These are phyloP conservation scores for Penicillium cosmopolitanum DNA, from an alignment of 495 filamentous ascomycete genomes.

Conservation along the genomic window DNA sequence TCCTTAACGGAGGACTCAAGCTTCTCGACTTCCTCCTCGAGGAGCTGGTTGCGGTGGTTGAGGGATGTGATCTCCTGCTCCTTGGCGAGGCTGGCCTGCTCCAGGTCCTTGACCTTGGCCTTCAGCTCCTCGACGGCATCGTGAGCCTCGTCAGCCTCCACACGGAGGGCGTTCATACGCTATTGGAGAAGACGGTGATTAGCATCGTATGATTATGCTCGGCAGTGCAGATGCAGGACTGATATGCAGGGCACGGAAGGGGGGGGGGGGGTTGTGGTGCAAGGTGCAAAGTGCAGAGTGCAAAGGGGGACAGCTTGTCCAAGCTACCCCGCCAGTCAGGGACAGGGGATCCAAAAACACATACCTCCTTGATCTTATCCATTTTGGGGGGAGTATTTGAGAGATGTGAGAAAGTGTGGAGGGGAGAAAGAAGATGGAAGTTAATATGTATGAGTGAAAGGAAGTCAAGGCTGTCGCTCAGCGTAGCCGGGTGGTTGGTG, in stretches of 20 bases:
- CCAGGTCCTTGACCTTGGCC: conserved; percentile 80
- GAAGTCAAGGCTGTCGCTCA: conserved; percentile 46
- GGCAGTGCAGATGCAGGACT: conserved; percentile 15
- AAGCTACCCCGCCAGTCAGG: conserved; percentile 52
- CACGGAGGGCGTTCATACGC: conserved; percentile 92
- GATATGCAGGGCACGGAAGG: conserved; percentile 23
- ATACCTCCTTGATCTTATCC: conserved; percentile 79
- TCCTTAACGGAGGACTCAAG: conserved; percentile 76
- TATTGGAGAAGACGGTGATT: conserved; percentile 38
- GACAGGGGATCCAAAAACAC: conserved; percentile 39
- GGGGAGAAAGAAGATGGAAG: conserved; percentile 9
- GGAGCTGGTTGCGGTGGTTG: conserved; percentile 83
- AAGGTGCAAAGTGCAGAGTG: not conserved
- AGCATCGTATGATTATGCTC: conserved; percentile 18
- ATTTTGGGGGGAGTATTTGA: conserved; percentile 38
- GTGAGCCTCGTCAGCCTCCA: conserved; percentile 84
- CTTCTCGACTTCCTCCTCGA: conserved; percentile 92
- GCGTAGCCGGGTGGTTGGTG: conserved; percentile 38
- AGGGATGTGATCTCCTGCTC: conserved; percentile 98
- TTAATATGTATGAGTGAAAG: conserved; percentile 37
- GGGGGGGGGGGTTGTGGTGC: conserved; percentile 14
- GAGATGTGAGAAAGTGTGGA: conserved; percentile 15
- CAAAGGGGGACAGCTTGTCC: conserved; percentile 30
- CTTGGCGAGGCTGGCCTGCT: conserved; percentile 94
- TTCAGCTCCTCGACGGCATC: conserved; percentile 84